Conservation (phyloP, 345 rosid species). For the Rubroshorea leprosula region DNA sequence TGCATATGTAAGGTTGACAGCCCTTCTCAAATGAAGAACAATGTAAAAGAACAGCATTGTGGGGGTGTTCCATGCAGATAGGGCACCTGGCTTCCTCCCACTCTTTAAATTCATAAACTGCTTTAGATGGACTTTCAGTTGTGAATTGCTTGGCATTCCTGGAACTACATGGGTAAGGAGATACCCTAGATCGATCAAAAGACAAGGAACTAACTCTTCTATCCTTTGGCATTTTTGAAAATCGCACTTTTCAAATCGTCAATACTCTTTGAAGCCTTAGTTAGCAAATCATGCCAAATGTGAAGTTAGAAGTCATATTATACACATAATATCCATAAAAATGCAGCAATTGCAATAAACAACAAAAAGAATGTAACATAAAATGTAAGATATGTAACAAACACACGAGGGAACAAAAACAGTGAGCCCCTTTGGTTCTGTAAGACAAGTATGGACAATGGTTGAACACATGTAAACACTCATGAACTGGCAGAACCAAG, state of each 20-base stretch:
- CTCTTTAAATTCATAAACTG: slow-evolving; percentile 33
- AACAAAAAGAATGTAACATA: no score
- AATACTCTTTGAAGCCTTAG: slow-evolving; percentile 13
- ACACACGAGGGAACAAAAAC: no score
- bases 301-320: slow-evolving; percentile 6
- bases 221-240: slow-evolving; percentile 47
- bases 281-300: not conserved
- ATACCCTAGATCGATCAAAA: slow-evolving; percentile 28
- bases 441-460: no score
- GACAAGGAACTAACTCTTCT: slow-evolving; percentile 26
- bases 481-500: no score
- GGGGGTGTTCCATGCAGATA: slow-evolving; percentile 75
- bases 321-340: not conserved
- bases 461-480: no score
- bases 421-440: no score
- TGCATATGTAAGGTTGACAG: slow-evolving; percentile 67
- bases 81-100: slow-evolving; percentile 70
- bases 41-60: slow-evolving; percentile 54
- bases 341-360: not conserved
- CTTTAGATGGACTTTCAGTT: slow-evolving; percentile 16
- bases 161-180: slow-evolving; percentile 50
- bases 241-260: slow-evolving; percentile 7
- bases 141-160: slow-evolving; percentile 25
- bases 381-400: no score
- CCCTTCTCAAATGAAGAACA: slow-evolving; percentile 59